Percentiles rank a stretch among this genome's conserved stretches.
Conservation (phyloP, 2,329 filamentous ascomycete genomes). For the Aspergillus bombycis region DNA sequence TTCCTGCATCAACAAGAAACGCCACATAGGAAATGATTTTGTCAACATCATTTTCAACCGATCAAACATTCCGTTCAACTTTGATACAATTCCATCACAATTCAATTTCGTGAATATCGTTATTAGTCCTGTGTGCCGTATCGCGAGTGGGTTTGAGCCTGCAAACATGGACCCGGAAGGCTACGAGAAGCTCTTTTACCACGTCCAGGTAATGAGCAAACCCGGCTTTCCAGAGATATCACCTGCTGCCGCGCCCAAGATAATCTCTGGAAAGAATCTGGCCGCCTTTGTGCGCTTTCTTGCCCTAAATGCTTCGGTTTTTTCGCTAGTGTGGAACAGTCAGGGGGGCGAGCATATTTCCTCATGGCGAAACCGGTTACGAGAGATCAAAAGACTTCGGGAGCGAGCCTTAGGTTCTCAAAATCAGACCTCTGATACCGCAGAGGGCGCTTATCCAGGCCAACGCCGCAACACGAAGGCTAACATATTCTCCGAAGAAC, state of each 20-base stretch:
- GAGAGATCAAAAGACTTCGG: slow-evolving; percentile 80
- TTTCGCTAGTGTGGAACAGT: slow-evolving; percentile 84
- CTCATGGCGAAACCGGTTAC: slow-evolving; percentile 84
- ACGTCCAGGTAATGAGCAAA: slow-evolving; percentile 85
- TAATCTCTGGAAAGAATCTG: slow-evolving; percentile 80
- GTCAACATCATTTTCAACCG: slow-evolving; percentile 99
- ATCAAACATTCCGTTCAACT: slow-evolving; percentile 84
- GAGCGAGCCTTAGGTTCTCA: slow-evolving; percentile 54
- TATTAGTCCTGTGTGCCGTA: slow-evolving; percentile 73
- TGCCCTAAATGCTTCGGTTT: slow-evolving; percentile 90
- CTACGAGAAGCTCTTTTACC: slow-evolving; percentile 67
- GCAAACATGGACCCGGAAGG: slow-evolving; percentile 35
- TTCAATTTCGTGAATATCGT: slow-evolving; percentile 98
- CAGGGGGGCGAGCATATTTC: slow-evolving; percentile 78
- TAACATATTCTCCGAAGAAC: slow-evolving; percentile 41
- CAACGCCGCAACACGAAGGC: slow-evolving; percentile 42
- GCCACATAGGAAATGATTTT: slow-evolving; percentile 95
- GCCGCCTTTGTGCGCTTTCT: slow-evolving; percentile 85
- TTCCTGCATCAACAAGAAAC: slow-evolving; percentile 81
- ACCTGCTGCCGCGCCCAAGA: slow-evolving; percentile 83
- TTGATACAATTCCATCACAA: slow-evolving; percentile 89
- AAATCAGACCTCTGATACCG: slow-evolving; percentile 30
- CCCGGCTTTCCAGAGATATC: slow-evolving; percentile 90
- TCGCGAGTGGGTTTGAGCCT: slow-evolving; percentile 41
- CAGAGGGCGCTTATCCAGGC: slow-evolving; percentile 37